Evolutionary conservation across 352 stramenopile species (phyloP).

Genomic region (Phytopythium mirpurense): DNA sequence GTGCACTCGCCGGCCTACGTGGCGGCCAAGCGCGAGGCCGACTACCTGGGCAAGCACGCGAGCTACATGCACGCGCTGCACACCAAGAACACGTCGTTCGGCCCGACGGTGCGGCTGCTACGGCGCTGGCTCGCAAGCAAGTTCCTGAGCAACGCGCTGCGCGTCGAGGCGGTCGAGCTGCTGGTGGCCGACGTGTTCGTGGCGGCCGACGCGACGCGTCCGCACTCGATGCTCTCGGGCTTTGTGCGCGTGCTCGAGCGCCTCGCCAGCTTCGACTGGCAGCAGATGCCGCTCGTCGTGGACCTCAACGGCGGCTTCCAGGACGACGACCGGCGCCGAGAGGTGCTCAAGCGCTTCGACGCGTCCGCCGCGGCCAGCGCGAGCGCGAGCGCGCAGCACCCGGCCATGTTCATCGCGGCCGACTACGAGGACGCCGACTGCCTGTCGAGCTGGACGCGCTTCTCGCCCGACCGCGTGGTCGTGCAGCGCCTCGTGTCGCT

Average conservation of each 20-base stretch:
- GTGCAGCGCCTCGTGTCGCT: slow-evolving; percentile 61
- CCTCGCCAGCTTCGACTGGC: slow-evolving; percentile 69
- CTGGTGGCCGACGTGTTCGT: slow-evolving; percentile 77
- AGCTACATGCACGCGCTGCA: slow-evolving; percentile 74
- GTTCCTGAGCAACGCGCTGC: slow-evolving; percentile 60
- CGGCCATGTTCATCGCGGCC: slow-evolving; percentile 70
- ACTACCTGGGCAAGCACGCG: slow-evolving; percentile 64
- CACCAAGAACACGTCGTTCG: slow-evolving; percentile 71
- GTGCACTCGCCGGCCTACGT: slow-evolving; percentile 64
- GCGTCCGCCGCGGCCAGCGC: slow-evolving; percentile 26
- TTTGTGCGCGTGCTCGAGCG: slow-evolving; percentile 80
- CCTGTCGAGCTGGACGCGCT: slow-evolving; percentile 78
- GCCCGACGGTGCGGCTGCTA: slow-evolving; percentile 72
- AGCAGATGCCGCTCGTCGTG: slow-evolving; percentile 62
- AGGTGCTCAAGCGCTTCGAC: slow-evolving; percentile 74
- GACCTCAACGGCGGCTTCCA: slow-evolving; percentile 59
- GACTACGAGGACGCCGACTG: slow-evolving; percentile 80
- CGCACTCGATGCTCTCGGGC: slow-evolving; percentile 71
- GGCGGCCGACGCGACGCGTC: slow-evolving; percentile 37
- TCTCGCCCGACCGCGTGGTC: slow-evolving; percentile 52
- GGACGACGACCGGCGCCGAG: slow-evolving; percentile 56
- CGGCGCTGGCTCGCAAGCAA: slow-evolving; percentile 82
- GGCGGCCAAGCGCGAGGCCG: slow-evolving; percentile 44
- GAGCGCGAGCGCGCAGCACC: slow-evolving; percentile 47
- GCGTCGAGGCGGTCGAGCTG: slow-evolving; percentile 72